Conservation (phyloP, 1,284 basidiomycete genomes). For the Trametes pubescens region DNA sequence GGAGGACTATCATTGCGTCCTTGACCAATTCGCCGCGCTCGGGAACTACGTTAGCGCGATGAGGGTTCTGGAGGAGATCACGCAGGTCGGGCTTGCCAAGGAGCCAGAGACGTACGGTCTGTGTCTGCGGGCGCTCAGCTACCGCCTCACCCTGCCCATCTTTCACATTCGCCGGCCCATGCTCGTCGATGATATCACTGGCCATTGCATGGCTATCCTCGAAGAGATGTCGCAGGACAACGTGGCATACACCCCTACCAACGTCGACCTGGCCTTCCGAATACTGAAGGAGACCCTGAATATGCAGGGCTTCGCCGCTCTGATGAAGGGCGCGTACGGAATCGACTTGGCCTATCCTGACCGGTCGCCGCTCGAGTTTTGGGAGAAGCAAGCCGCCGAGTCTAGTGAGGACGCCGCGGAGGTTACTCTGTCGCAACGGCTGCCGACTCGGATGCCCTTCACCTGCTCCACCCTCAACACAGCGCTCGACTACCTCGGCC, state of each 20-base stretch:
- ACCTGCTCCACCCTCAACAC: conserved; percentile 77
- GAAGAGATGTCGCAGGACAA: conserved; percentile 59
- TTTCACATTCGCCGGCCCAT: conserved; percentile 43
- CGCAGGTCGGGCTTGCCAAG: conserved; percentile 52
- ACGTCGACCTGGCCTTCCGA: conserved; percentile 70
- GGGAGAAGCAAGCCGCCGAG: conserved; percentile 30
- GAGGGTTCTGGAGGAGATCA: conserved; percentile 68
- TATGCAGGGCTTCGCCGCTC: conserved; percentile 57
- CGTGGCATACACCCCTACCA: conserved; percentile 61
- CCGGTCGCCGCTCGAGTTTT: conserved; percentile 58
- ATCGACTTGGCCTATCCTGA: conserved; percentile 79
- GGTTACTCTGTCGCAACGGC: conserved; percentile 28
- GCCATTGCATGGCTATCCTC: conserved; percentile 59
- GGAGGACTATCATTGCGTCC: conserved; percentile 76
- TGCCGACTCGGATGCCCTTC: conserved; percentile 54
- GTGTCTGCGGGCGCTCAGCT: conserved; percentile 70
- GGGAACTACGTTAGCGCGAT: conserved; percentile 69
- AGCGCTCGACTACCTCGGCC: conserved; percentile 72
- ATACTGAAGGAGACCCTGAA: conserved; percentile 72
- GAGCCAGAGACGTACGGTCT: conserved; percentile 65
- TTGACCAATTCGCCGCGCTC: conserved; percentile 75
- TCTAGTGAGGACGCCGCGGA: conserved; percentile 24
- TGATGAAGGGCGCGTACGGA: conserved; percentile 73
- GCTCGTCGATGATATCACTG: conserved; percentile 51
- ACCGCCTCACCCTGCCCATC: conserved; percentile 67